phyloP scores from a whole-genome alignment of 1,139 yeast genomes.

The Suhomyces chickasaworum region DNA sequence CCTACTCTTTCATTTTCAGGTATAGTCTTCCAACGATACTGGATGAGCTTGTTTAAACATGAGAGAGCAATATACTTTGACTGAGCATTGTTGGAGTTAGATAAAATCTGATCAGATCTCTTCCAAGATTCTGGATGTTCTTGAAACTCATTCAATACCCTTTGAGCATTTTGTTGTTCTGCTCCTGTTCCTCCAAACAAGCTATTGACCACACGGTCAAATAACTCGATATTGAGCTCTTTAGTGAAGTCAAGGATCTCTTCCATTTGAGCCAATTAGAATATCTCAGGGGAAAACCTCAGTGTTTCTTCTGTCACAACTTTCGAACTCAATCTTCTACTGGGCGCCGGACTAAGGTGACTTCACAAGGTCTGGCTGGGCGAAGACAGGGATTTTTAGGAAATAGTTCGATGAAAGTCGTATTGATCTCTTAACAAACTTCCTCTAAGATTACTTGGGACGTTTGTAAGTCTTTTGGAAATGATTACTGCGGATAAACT shows the following conservation, averaged over 20 bases:
- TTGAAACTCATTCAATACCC: conserved; percentile 82
- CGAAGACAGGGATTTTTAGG: background rate
- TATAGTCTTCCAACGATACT: conserved; percentile 89
- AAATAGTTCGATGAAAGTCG: background rate
- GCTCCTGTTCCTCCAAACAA: conserved; percentile 83
- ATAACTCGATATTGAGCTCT: conserved; percentile 75
- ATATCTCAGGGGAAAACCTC: background rate
- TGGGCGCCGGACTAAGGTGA: conserved; percentile 1
- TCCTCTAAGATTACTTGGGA: background rate
- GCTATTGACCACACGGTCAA: conserved; percentile 86
- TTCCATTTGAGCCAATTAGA: conserved; percentile 57
- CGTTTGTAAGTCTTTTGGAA: background rate
- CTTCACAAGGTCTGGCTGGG: background rate
- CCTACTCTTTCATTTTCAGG: conserved; percentile 87
- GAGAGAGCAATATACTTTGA: conserved; percentile 91
- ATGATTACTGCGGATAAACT: background rate
- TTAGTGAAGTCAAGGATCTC: conserved; percentile 81
- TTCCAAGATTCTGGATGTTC: conserved; percentile 97
- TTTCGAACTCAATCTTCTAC: background rate
- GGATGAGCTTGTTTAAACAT: conserved; percentile 84
- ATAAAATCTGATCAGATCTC: conserved; percentile 85
- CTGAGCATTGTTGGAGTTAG: conserved; percentile 76
- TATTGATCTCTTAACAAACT: background rate
- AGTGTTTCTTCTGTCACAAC: background rate
- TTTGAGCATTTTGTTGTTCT: conserved; percentile 82